These are phyloP conservation scores for Cutaneotrichosporon sp. DNA, from an alignment of 1,284 basidiomycete species.

Conservation along the genomic window DNA sequence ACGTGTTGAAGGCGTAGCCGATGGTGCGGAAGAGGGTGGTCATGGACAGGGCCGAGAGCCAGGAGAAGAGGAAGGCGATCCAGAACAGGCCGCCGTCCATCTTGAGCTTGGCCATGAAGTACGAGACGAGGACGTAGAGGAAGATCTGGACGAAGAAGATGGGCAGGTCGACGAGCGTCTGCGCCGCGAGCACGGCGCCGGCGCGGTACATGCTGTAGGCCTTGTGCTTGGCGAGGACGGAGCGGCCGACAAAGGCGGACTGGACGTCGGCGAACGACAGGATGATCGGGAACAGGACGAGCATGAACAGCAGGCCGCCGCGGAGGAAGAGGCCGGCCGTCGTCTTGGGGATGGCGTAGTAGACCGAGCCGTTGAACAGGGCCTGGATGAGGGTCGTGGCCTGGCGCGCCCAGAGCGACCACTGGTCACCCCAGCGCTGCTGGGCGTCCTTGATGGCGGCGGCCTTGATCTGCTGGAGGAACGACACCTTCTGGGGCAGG, in stretches of 20 bases:
- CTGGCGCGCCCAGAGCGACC: conserved; percentile 41
- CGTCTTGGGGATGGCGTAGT: conserved; percentile 63
- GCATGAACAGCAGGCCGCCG: conserved; percentile 64
- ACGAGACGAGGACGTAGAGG: conserved; percentile 53
- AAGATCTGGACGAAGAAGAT: conserved; percentile 52
- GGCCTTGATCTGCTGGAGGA: conserved; percentile 41
- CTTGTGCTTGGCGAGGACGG: conserved; percentile 64
- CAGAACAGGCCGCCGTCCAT: conserved; percentile 46
- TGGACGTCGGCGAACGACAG: conserved; percentile 67
- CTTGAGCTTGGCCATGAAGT: conserved; percentile 43
- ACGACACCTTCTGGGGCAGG: conserved; percentile 33
- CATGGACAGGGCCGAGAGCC: conserved; percentile 32
- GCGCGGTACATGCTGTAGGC: conserved; percentile 55
- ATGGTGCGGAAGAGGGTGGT: conserved; percentile 47
- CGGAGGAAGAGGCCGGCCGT: conserved; percentile 68
- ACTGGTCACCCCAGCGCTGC: conserved; percentile 44
- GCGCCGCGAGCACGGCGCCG: conserved; percentile 59
- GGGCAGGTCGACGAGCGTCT: conserved; percentile 63
- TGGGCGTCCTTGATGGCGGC: conserved; percentile 45
- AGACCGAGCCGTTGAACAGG: conserved; percentile 68
- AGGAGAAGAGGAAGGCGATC: conserved; percentile 41
- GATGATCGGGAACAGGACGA: conserved; percentile 56
- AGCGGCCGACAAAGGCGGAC: conserved; percentile 68
- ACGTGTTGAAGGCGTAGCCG: conserved; percentile 44
- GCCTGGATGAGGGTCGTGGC: conserved; percentile 40